Conservation (phyloP, 2,329 filamentous ascomycete species). For the Cladosporium sp. region DNA sequence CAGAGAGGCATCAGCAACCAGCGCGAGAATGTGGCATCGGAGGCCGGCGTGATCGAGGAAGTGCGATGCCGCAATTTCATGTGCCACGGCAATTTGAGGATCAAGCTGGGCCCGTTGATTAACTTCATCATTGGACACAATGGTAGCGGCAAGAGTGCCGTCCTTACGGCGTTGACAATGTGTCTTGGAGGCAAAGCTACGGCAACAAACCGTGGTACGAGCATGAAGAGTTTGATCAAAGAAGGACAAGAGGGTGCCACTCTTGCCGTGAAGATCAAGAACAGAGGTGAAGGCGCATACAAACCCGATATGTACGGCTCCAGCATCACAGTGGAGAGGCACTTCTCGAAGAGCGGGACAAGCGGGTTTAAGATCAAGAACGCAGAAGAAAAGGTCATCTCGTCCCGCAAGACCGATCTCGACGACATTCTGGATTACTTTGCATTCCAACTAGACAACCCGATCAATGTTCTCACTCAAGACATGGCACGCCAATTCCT, state of each 20-base stretch:
- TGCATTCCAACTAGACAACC: constrained; percentile 92
- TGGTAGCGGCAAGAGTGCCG: constrained; percentile 94
- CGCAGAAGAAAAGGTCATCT: constrained; percentile 67
- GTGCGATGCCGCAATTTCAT: constrained; percentile 93
- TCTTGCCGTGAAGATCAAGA: constrained; percentile 85
- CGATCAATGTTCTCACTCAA: constrained; percentile 91
- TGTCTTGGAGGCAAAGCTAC: constrained; percentile 95
- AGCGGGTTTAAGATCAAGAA: constrained; percentile 89
- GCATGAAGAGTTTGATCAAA: constrained; percentile 87
- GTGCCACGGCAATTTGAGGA: constrained; percentile 82
- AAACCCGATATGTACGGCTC: constrained; percentile 79
- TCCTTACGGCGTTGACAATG: constrained; percentile 87
- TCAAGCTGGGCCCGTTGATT: constrained; percentile 87
- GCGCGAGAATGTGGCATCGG: constrained; percentile 69
- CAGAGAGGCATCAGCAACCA: constrained; percentile 29
- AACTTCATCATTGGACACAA: constrained; percentile 99
- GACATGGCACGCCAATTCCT: constrained; percentile 93
- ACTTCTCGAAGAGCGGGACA: constrained; percentile 73
- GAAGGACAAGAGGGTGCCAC: constrained; percentile 74
- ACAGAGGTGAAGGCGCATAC: constrained; percentile 81
- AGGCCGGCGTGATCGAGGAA: constrained; percentile 83
- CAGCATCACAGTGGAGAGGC: constrained; percentile 85
- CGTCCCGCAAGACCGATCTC: constrained; percentile 80
- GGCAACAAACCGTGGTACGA: constrained; percentile 87
- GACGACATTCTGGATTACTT: constrained; percentile 94